Conservation (phyloP, 768 basidiomycete species). For the Paxillus involutus region DNA sequence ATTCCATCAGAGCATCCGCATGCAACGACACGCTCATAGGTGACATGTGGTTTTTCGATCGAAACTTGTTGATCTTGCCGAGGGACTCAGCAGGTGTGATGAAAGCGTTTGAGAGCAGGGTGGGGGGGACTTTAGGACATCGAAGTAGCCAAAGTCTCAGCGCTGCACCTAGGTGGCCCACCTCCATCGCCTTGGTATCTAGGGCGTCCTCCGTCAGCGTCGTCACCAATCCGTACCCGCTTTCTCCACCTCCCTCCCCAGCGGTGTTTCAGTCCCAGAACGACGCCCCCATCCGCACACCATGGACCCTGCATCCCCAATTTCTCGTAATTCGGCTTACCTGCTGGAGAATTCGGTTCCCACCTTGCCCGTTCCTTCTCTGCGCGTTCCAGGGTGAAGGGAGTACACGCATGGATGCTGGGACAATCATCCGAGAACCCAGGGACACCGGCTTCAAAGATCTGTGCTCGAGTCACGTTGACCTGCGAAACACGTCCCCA, state of each 20-base stretch:
- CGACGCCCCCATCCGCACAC: constrained; percentile 69
- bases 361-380: constrained; percentile 60
- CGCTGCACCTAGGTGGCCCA: neutral
- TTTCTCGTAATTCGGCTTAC: constrained; percentile 69
- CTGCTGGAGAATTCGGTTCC: constrained; percentile 85
- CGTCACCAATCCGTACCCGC: constrained; percentile 43
- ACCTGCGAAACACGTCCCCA: constrained; percentile 83
- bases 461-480: constrained; percentile 82
- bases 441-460: constrained; percentile 73
- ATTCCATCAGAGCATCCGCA: constrained; percentile 48
- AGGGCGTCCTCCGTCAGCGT: constrained; percentile 53
- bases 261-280: constrained; percentile 46
- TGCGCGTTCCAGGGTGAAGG: constrained; percentile 48
- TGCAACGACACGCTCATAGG: constrained; percentile 28
- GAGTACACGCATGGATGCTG: constrained; percentile 49
- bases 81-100: constrained; percentile 46
- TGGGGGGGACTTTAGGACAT: constrained; percentile 46
- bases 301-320: constrained; percentile 71
- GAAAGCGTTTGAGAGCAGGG: constrained; percentile 46
- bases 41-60: constrained; percentile 51
- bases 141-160: constrained; percentile 69
- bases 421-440: constrained; percentile 87
- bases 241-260: neutral
- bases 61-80: constrained; percentile 56
- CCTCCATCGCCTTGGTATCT: constrained; percentile 11